These are phyloP conservation scores for Rhipidocladum racemiflorum DNA, from an alignment of 176 grass and related monocot genomes.

Conservation along the genomic window DNA sequence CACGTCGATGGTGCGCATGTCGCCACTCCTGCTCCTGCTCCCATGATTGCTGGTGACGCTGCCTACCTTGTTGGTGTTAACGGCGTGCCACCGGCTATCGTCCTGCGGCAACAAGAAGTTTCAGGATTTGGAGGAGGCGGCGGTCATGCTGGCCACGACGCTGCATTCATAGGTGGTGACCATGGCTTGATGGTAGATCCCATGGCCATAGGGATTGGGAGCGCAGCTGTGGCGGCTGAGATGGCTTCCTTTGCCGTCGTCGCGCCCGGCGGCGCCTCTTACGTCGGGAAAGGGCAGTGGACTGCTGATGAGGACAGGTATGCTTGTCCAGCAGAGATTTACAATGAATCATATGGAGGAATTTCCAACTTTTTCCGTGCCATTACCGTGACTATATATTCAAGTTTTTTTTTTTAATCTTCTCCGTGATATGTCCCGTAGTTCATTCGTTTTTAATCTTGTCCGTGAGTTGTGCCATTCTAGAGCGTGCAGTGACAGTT, in stretches of 20 bases:
- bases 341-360: neutral
- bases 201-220: neutral
- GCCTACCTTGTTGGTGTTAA: neutral
- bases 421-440: neutral
- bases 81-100: too few relatives aligned
- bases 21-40: neutral
- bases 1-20: neutral
- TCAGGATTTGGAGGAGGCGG: neutral
- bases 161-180: too few relatives aligned
- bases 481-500: neutral
- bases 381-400: neutral
- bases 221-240: neutral
- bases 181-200: neutral
- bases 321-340: neutral
- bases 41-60: neutral
- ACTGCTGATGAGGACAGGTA: slow-evolving; percentile 16
- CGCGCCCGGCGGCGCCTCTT: neutral
- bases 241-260: neutral
- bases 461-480: neutral
- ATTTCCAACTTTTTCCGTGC: neutral
- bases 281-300: neutral
- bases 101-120: neutral
- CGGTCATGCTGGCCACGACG: too few relatives aligned
- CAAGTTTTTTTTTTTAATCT: neutral
- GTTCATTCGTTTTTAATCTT: neutral